phyloP scores from a whole-genome alignment of 2,329 filamentous ascomycete species.

The Exophiala spinifera region DNA sequence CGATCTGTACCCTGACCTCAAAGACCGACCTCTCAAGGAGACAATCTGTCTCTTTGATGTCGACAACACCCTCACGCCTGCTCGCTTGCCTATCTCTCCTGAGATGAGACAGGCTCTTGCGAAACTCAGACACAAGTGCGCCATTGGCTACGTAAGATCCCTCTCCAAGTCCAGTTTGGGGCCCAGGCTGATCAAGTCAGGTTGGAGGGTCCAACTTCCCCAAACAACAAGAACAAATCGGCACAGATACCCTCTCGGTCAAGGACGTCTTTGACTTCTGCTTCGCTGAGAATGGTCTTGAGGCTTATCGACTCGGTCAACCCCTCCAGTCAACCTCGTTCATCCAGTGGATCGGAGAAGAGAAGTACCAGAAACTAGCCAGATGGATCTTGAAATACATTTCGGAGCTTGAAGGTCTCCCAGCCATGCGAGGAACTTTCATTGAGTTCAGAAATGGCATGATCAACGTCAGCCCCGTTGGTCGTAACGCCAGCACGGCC shows the following conservation, averaged over 20 bases:
- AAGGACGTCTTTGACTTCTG: conserved; percentile 92
- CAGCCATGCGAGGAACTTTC: conserved; percentile 65
- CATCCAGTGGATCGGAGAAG: conserved; percentile 88
- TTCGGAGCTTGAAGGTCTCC: conserved; percentile 55
- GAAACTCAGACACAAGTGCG: conserved; percentile 77
- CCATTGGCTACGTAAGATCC: conserved; percentile 70
- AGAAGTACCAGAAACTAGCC: conserved; percentile 62
- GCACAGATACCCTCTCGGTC: conserved; percentile 65
- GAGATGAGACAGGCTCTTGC: conserved; percentile 82
- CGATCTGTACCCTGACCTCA: conserved; percentile 65
- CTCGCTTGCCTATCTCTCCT: conserved; percentile 70
- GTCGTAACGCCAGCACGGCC: conserved; percentile 75
- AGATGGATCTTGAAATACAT: conserved; percentile 61
- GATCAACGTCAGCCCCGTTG: conserved; percentile 61
- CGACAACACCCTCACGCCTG: conserved; percentile 83
- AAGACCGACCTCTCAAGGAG: conserved; percentile 82
- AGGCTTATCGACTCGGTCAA: conserved; percentile 78
- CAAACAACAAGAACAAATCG: conserved; percentile 97
- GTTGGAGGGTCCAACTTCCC: conserved; percentile 84
- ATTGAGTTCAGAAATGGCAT: conserved; percentile 65
- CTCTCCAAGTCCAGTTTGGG: not conserved
- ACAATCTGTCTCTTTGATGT: conserved; percentile 97
- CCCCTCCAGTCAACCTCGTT: conserved; percentile 76
- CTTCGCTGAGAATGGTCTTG: conserved; percentile 96
- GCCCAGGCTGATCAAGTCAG: conserved; percentile 26